Conservation (phyloP, 805 yeast genomes). For the Saccharomycodes ludwigii region DNA sequence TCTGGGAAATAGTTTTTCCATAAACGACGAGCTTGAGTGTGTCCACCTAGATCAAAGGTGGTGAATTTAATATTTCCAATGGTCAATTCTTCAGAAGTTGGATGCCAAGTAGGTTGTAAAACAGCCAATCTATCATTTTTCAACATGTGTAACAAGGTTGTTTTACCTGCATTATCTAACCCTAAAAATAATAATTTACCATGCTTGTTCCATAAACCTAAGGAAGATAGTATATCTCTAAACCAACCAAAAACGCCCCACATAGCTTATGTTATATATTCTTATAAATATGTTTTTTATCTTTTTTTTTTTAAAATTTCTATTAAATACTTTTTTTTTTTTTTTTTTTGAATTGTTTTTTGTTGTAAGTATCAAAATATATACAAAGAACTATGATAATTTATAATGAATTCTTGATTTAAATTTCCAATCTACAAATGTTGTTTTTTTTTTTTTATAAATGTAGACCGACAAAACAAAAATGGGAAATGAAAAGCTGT, state of each 20-base stretch:
- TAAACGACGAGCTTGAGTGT: conserved; percentile 94
- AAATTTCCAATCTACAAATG: too few relatives aligned
- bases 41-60: conserved; percentile 97
- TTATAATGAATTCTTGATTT: too few relatives aligned
- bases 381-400: too few relatives aligned
- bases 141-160: conserved; percentile 75
- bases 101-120: conserved; percentile 95
- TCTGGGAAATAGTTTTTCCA: conserved; percentile 99
- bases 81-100: conserved; percentile 95
- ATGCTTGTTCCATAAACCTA: conserved; percentile 86
- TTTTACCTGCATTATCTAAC: conserved; percentile 96
- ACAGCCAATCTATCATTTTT: conserved; percentile 96
- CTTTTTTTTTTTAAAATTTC: too few relatives aligned
- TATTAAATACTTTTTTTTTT: too few relatives aligned
- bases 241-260: conserved; percentile 15
- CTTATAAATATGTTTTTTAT: neutral
- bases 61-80: conserved; percentile 95
- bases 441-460: too few relatives aligned
- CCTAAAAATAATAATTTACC: conserved; percentile 94
- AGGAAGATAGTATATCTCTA: conserved; percentile 64
- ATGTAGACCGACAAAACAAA: too few relatives aligned
- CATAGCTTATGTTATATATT: conserved; percentile 1
- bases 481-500: too few relatives aligned
- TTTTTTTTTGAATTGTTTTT: neutral
- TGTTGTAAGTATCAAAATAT: neutral